phyloP scores from a whole-genome alignment of 2,329 filamentous ascomycete genomes.

The Lecanoromycetidae sp. region DNA sequence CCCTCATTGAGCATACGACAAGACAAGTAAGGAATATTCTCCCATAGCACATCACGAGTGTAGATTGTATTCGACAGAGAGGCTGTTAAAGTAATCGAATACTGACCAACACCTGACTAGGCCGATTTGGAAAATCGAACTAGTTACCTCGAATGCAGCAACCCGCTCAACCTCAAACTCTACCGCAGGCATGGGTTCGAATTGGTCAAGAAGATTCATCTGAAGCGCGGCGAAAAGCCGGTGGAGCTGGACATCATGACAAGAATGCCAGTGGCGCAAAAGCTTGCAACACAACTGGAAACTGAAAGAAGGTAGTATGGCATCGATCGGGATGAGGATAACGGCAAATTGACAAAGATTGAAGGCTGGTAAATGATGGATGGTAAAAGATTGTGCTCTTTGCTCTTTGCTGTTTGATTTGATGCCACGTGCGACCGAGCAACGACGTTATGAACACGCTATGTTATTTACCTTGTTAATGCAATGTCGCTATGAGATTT shows the following conservation, averaged over 20 bases:
- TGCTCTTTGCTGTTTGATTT: too few species aligned
- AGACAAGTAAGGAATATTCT: conserved; percentile 37
- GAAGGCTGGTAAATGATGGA: not conserved
- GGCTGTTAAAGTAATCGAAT: not conserved
- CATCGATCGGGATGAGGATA: not conserved
- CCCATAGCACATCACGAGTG: not conserved
- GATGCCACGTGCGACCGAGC: not conserved
- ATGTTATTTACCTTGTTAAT: too few species aligned
- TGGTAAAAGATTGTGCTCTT: not conserved
- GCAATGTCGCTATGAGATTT: too few species aligned
- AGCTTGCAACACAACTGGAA: not conserved
- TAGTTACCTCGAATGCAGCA: conserved; percentile 70
- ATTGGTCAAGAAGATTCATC: conserved; percentile 48
- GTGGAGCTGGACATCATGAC: conserved; percentile 64
- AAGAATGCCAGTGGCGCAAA: not conserved
- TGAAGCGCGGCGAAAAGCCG: conserved; percentile 46
- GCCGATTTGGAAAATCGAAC: conserved; percentile 56
- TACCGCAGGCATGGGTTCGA: conserved; percentile 68
- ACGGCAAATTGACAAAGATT: not conserved
- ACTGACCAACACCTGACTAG: conserved; percentile 25
- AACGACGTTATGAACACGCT: not conserved
- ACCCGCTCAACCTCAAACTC: conserved; percentile 54
- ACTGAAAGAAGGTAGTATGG: not conserved
- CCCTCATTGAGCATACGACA: conserved; percentile 59
- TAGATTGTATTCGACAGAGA: not conserved